These are phyloP conservation scores for Monilinia polystroma DNA, from an alignment of 2,329 filamentous ascomycete genomes.

Conservation along the genomic window DNA sequence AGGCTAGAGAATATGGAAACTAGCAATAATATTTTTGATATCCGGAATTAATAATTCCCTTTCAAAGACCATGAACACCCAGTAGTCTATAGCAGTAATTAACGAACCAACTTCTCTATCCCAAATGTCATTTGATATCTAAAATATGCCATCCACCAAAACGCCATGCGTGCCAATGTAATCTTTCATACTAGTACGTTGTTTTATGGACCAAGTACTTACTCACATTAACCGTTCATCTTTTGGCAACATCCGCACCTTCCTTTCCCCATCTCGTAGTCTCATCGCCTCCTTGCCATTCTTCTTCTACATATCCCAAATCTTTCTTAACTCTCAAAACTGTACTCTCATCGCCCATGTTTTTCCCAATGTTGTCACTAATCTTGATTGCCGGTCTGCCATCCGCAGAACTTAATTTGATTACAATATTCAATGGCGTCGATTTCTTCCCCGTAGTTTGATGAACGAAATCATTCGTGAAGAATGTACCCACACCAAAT, in stretches of 20 bases:
- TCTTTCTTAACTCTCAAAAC: conserved; percentile 81
- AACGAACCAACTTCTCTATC: not conserved
- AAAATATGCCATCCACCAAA: not conserved
- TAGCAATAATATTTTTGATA: not conserved
- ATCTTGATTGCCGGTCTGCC: conserved; percentile 88
- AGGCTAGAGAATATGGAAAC: not conserved
- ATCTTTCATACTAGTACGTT: not conserved
- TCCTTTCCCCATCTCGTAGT: conserved; percentile 73
- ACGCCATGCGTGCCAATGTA: not conserved
- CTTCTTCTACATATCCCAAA: conserved; percentile 81
- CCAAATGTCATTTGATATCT: not conserved
- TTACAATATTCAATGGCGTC: conserved; percentile 91
- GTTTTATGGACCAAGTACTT: not conserved
- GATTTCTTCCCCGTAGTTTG: conserved; percentile 76
- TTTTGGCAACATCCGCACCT: conserved; percentile 29
- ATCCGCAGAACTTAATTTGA: conserved; percentile 85
- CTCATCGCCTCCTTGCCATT: conserved; percentile 83
- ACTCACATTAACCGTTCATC: not conserved
- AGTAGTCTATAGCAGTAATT: not conserved
- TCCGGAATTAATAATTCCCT: not conserved
- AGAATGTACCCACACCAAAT: conserved; percentile 92
- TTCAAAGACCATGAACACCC: not conserved
- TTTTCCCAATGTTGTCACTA: conserved; percentile 84
- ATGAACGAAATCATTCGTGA: conserved; percentile 91
- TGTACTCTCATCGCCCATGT: conserved; percentile 79